A percentile compares a stretch with the other conserved stretches of the same genome.
Conservation (phyloP, 768 basidiomycete genomes). For the Saitozyma podzolica region DNA sequence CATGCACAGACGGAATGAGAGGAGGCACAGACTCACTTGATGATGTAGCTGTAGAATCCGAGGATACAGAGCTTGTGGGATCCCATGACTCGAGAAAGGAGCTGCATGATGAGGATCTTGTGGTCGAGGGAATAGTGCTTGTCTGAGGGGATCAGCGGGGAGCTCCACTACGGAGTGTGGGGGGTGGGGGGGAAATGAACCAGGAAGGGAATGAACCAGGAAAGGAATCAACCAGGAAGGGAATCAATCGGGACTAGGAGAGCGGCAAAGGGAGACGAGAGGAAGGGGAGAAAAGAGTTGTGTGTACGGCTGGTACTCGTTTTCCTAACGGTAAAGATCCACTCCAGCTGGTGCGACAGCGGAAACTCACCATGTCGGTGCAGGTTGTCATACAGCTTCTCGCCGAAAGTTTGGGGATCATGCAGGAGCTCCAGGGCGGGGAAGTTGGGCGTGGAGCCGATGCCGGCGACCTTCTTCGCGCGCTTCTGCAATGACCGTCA, state of each 20-base stretch:
- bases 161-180: too few relatives aligned
- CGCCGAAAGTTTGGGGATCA: slow-evolving; percentile 93
- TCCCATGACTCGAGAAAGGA: slow-evolving; percentile 90
- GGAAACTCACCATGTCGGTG: slow-evolving; percentile 61
- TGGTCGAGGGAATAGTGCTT: slow-evolving; percentile 95
- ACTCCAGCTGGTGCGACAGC: neutral
- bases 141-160: slow-evolving; percentile 57
- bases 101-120: slow-evolving; percentile 95
- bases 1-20: slow-evolving; percentile 1
- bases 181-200: too few relatives aligned
- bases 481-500: slow-evolving; percentile 44
- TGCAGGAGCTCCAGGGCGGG: slow-evolving; percentile 87
- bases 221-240: too few relatives aligned
- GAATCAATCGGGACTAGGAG: too few relatives aligned
- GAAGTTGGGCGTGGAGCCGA: slow-evolving; percentile 64
- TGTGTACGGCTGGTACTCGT: too few relatives aligned
- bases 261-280: too few relatives aligned
- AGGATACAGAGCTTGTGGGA: slow-evolving; percentile 89
- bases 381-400: slow-evolving; percentile 84
- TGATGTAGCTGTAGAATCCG: slow-evolving; percentile 91
- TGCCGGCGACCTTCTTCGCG: slow-evolving; percentile 50
- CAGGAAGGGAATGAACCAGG: too few relatives aligned
- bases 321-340: neutral
- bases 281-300: too few relatives aligned
- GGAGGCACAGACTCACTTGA: slow-evolving; percentile 54